Conservation (phyloP, 495 filamentous ascomycete species). For the Tuber aestivum region DNA sequence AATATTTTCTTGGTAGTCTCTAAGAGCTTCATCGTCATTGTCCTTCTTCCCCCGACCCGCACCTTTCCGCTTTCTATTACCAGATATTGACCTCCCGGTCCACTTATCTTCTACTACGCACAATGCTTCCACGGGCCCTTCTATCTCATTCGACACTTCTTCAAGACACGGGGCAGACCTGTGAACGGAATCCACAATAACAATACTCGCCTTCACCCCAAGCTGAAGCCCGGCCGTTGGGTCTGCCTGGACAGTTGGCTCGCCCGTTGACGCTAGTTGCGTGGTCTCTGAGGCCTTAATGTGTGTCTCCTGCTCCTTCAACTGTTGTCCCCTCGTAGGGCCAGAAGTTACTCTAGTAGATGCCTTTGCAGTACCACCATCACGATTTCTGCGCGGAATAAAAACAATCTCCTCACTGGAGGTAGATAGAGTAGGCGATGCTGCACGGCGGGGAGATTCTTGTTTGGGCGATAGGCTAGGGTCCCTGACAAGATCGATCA, state of each 20-base stretch:
- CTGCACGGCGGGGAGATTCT: conserved; percentile 2
- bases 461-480: conserved; percentile 12
- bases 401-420: conserved; percentile 39
- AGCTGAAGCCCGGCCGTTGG: background rate
- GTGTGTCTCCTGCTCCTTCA: background rate
- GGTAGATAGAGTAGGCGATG: conserved; percentile 14
- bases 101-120: background rate
- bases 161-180: background rate
- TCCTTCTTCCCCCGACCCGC: conserved; percentile 1
- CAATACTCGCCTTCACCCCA: background rate
- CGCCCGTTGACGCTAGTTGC: background rate
- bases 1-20: conserved; percentile 76
- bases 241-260: background rate
- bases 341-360: background rate
- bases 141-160: background rate
- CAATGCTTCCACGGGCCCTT: background rate
- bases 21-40: conserved; percentile 55
- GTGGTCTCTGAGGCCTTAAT: background rate
- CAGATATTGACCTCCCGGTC: conserved; percentile 14
- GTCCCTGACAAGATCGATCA: conserved; percentile 23
- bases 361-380: background rate
- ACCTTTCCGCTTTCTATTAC: conserved; percentile 33
- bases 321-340: background rate
- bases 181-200: background rate
- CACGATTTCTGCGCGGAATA: conserved; percentile 29